Evolutionary conservation across 2,329 filamentous ascomycete species (phyloP), one percentile per base, ranked within the genome.

Genomic region (Ophiostoma sp.): DNA sequence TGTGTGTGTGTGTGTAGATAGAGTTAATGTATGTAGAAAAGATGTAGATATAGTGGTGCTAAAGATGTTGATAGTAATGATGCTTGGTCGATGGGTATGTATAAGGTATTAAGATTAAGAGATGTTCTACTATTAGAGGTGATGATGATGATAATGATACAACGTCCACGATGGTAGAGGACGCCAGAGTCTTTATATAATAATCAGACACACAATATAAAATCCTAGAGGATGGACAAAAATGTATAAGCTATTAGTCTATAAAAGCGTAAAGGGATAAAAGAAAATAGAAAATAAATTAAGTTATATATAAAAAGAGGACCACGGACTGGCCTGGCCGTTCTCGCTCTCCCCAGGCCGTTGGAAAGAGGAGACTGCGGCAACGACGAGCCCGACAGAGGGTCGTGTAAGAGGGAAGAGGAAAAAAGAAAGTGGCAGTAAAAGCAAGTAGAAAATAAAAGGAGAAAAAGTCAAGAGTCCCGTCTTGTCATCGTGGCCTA

Each of bases 351-450:
- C 52, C 52, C 17, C 20, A 31, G 27, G 60, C 60, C 60, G 60
- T 64, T 64, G 33, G 3, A 64, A 60, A 36, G 68, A 35, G 60
- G n/a, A 36, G 11, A n/a, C 52, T 20, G 35, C 39, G 27, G 57
- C 69, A 70, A 54, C 41, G 60, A n/a, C 27, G 60, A 64, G 60
- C 60, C 60, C 33, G 60, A 64, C 54, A n/a, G 17, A 65, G 39
- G 60, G 33, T 39, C 36, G 36, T 39, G 33, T 7, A 48, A 60
- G 20, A 70, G 44, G 6, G 13, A 48, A 48, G 44, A n/a, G 20
- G 44, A 48, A 39, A 44, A 23, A 57, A 27, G 44, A 48, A 11
- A n/a, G 54, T 41, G 44, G 33, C 27, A 31, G 23, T 2, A 52
- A 60, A 31, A 70, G 48, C 6, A 57, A 57, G 23, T 8, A 11